phyloP scores from a whole-genome alignment of 108 stramenopile species.

The Pseudonitzschia delicatissima region DNA sequence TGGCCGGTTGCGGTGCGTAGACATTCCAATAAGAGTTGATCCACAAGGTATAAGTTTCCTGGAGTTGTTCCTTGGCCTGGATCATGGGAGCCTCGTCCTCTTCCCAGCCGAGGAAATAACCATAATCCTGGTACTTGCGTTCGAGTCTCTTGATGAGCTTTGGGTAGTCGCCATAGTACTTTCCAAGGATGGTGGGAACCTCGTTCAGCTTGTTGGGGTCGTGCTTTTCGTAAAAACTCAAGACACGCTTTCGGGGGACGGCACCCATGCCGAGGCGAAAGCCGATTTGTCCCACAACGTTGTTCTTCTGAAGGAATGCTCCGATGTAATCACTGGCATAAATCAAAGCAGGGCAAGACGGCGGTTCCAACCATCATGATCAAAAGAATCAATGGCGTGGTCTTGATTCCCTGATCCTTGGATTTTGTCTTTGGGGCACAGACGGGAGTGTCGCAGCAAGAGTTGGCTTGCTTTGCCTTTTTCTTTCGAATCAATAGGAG shows the following conservation, averaged over 20 bases:
- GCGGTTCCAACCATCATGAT: constrained; percentile 82
- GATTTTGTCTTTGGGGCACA: constrained; percentile 13
- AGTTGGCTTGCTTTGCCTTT: constrained; percentile 32
- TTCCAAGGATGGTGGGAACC: constrained; percentile 70
- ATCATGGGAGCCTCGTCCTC: constrained; percentile 79
- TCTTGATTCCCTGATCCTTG: constrained; percentile 63
- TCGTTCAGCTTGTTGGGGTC: constrained; percentile 78
- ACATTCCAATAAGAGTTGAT: constrained; percentile 57
- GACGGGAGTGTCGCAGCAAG: constrained; percentile 19
- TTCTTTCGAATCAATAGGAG: constrained; percentile 22
- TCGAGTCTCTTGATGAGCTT: constrained; percentile 81
- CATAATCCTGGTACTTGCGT: constrained; percentile 89
- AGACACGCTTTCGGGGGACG: constrained; percentile 77
- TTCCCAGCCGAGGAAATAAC: constrained; percentile 90
- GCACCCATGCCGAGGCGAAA: constrained; percentile 78
- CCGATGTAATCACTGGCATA: constrained; percentile 67
- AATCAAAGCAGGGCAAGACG: constrained; percentile 69
- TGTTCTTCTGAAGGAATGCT: constrained; percentile 49
- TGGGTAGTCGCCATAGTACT: constrained; percentile 89
- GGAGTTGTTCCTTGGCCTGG: constrained; percentile 64
- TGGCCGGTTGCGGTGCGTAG: constrained; percentile 71
- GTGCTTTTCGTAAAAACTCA: constrained; percentile 91
- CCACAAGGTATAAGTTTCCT: constrained; percentile 54
- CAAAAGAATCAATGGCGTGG: constrained; percentile 71
- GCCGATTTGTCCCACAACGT: constrained; percentile 65